Evolutionary conservation across 257 asterid species (phyloP), one percentile per base, ranked within the genome.

Genomic region (Gardenia jasminoides): DNA sequence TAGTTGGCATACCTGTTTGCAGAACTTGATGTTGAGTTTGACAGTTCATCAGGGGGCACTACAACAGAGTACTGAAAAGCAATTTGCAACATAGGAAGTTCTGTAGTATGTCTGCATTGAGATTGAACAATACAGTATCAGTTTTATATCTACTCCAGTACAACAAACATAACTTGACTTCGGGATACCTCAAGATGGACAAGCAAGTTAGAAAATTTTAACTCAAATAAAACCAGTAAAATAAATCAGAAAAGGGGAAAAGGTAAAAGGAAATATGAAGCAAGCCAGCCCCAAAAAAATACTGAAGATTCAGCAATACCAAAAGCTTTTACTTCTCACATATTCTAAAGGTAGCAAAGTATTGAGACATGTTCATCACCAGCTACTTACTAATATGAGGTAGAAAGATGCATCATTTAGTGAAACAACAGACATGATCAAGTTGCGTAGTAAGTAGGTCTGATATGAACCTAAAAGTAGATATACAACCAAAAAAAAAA

Each of bases 21-120:
- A 73, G 92, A 61, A 83, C 82, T 82, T 75, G 92, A 84, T 78
- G 87, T 85, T 54, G 88, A 81, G 75, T 80, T 77, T 46, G 97
- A 81, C 54, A 82, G 86, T 79, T 93, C 97, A 56, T 83, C 90
- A 3, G 91, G 96, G 58, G 97, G 98, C 81, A 93, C 98, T 83
- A 91, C 94, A 78, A 93, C 97, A 65, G 99, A 85, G 84, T 96
- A 96, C 80, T 96, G 99, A 86, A 96, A 96, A 82, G 99, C 99
- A 88, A 96, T 88, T 89, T 96, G 99, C 77, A 96, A 30, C 82
- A 94, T 89, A 41, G 99, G 99, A 75, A 85, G 89, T 84, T 92
- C 99, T 82, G 88, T 77, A 86, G 98, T 86, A 84, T 92, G 94
- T 75, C 99, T 96, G 92, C 84, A 80, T 78, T 84, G 52, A 83